These are phyloP conservation scores for Euphorbia lathyris DNA, from an alignment of 345 rosid species.

Conservation along the genomic window DNA sequence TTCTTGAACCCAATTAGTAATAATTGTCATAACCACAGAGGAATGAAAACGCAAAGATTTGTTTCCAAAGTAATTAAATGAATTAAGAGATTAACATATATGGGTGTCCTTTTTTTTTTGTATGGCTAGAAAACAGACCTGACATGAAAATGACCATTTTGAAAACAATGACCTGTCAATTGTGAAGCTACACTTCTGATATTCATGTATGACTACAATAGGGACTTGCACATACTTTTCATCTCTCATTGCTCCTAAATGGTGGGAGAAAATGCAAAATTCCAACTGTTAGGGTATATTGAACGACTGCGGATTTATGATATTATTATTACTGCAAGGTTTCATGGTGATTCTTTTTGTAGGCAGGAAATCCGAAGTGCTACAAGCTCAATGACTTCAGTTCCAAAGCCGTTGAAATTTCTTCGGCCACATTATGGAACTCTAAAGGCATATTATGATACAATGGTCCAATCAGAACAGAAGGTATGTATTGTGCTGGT, in stretches of 20 bases:
- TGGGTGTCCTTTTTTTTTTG: too few relatives aligned
- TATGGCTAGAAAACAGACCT: neutral
- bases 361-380: constrained; percentile 92
- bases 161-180: too few relatives aligned
- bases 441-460: constrained; percentile 61
- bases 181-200: neutral
- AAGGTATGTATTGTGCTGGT: constrained; percentile 43
- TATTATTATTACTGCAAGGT: neutral
- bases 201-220: neutral
- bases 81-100: neutral
- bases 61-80: neutral
- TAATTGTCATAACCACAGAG: neutral
- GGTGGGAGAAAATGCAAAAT: neutral
- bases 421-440: constrained; percentile 95
- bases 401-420: constrained; percentile 95
- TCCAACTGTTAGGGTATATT: neutral
- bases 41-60: neutral
- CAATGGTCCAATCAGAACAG: constrained; percentile 62
- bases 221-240: neutral
- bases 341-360: constrained; percentile 12
- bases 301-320: too few relatives aligned
- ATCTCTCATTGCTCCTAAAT: neutral
- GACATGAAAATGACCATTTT: neutral
- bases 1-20: neutral
- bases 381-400: constrained; percentile 98